Conservation (phyloP, 202 grass and related monocot species). For the Schoenoplectus tabernaemontani region DNA sequence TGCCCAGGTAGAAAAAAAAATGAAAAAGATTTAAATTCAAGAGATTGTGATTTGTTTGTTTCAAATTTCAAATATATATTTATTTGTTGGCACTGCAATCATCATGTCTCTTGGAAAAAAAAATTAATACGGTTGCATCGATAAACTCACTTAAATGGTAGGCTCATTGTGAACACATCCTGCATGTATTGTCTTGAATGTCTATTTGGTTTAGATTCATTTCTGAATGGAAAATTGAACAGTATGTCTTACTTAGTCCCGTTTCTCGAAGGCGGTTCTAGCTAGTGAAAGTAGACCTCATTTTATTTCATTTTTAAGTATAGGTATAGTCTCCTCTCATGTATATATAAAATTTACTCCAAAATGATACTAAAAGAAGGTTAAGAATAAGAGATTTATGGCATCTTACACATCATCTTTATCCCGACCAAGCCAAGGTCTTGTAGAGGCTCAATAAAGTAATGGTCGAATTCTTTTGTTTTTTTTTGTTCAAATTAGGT, state of each 20-base stretch:
- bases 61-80: neutral
- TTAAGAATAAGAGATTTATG: too few species aligned
- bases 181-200: neutral
- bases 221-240: neutral
- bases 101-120: constrained; percentile 8
- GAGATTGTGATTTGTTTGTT: neutral
- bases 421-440: neutral
- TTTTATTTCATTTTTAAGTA: too few species aligned
- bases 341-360: too few species aligned
- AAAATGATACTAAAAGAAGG: too few species aligned
- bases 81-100: neutral
- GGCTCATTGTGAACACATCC: neutral
- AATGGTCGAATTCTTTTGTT: neutral
- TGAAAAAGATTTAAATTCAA: neutral
- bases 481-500: constrained; percentile 37
- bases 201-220: neutral
- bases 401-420: too few species aligned
- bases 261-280: too few species aligned
- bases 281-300: too few species aligned
- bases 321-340: too few species aligned
- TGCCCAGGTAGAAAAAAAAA: constrained; percentile 42
- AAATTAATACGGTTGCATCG: neutral
- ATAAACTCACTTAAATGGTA: neutral
- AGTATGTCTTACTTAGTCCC: neutral
- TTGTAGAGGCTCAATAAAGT: neutral